Evolutionary conservation across 345 rosid species (phyloP), one percentile per base, ranked within the genome.

Genomic region (Dovyalis caffra): DNA sequence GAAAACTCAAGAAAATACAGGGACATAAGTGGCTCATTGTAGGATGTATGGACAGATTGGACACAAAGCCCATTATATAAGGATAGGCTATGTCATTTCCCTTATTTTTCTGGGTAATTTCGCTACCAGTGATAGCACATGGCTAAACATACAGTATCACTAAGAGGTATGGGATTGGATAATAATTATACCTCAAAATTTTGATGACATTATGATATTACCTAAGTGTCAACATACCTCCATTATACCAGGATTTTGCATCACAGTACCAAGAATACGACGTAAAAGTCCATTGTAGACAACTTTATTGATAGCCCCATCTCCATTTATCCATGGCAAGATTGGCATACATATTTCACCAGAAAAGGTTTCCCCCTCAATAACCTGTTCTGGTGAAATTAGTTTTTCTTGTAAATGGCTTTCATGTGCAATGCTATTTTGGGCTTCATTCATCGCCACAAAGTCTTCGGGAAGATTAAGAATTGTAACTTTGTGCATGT

Each of bases 251-350:
- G 98, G 97, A 83, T 88, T 87, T 84, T 86, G 94, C 98, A 93
- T 87, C 82, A 91, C 93, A 7, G 83, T 87, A 25, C 98, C 98
- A 79, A 95, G 89, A 81, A 90, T 82, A 69, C 90, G 93, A 38
- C 96, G 97, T 37, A 88, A 38, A 67, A 95, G 93, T 76, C 96
- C 99, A 81, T 83, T 78, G 76, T 87, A 91, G 57, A 93, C 90
- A 60, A 69, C 66, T 64, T 65, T 86, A 77, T 95, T 95, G 78
- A 87, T 75, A 40, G 91, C 88, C 69, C 96, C 97, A 85, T 95
- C 93, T 72, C 93, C 98, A 80, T 93, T 93, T 70, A 93, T 79
- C 99, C 99, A 95, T 66, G 98, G 99, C 66, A 80, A 81, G 83
- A 95, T 88, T 40, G 95, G 97, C 69, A 85, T 69, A 68, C 83